Percentiles rank a stretch among this genome's conserved stretches.
phyloP scores from a whole-genome alignment of 2,329 filamentous ascomycete species.

The Pseudopyrenochaeta lycopersici region DNA sequence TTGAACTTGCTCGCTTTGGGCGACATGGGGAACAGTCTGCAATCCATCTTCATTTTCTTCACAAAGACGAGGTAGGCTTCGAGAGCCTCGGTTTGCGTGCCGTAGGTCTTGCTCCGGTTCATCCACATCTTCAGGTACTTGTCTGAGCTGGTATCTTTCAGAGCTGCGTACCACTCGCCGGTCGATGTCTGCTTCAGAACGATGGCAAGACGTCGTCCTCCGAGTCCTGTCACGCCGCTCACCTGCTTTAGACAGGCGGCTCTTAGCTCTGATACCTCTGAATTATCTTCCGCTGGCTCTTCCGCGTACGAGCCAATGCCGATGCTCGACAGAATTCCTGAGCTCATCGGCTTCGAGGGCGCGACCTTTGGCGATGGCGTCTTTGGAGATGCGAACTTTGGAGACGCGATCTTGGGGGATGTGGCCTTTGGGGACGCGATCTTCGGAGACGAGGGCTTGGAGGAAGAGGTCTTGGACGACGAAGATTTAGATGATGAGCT shows the following conservation, averaged over 20 bases:
- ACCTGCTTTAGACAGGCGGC: conserved; percentile 13
- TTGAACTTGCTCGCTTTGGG: conserved; percentile 10
- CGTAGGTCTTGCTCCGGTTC: conserved; percentile 35
- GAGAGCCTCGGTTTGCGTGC: conserved; percentile 31
- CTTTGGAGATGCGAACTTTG: conserved; percentile 4
- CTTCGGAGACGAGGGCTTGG: conserved; percentile 11
- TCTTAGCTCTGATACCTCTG: conserved; percentile 5
- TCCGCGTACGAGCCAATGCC: conserved; percentile 1
- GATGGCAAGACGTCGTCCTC: conserved; percentile 31
- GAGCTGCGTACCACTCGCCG: conserved; percentile 34
- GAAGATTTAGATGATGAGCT: neutral
- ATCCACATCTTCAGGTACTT: conserved; percentile 45
- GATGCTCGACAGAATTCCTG: neutral
- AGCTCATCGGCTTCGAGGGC: conserved; percentile 2
- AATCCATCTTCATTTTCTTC: conserved; percentile 30
- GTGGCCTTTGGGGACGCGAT: neutral
- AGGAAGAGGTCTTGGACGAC: neutral
- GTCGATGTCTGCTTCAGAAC: conserved; percentile 30
- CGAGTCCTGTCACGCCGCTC: conserved; percentile 30
- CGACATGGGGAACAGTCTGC: conserved; percentile 32
- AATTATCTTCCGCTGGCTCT: conserved; percentile 1
- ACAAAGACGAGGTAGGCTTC: conserved; percentile 36
- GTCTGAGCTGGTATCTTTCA: conserved; percentile 34
- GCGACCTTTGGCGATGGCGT: conserved; percentile 5
- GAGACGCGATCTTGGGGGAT: neutral